Base-by-base conservation (phyloP, 371 early-diverging fungal genomes). In the Mucor saturninus region DNA sequence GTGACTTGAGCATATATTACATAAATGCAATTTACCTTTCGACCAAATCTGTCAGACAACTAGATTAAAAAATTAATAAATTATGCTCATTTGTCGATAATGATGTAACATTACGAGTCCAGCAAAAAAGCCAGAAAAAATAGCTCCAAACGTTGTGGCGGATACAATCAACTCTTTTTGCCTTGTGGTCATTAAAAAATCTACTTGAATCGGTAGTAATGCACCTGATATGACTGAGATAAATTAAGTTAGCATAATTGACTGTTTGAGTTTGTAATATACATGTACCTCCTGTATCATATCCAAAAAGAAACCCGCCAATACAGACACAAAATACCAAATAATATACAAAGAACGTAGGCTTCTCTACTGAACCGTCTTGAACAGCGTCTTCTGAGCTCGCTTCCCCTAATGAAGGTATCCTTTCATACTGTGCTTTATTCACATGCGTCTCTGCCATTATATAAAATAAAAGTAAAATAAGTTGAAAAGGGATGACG, bases 231-330 rank as follows among this genome's bases (percentile, higher is more conserved):
- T 85, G 10, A 85, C 75, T 71, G 51, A 5, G 31, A 5, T 51
- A 32, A 38, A 21, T 37, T 46, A 30, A 15, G 31, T 30, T 11
- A 31, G 32, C 15, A 9, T 35, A 45, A 7, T 49, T 13, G 10
- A 15, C n/a, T 13, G 9, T n/a, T n/a, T 11, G 10, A n/a, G 6
- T 15, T 2, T 26, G 40, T 32, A 2, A 9, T 14, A 14, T 40
- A 62, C 29, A 54, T 42, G 7, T 50, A 81, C 81, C 85, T 43
- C 89, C 89, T 6, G 88, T 89, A 68, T 89, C 89, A 59, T 86
- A 89, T 29, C 89, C 89, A 69, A 87, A 86, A 9, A 89, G 68
- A 53, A 89, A 86, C 0, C 87, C 89, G 56, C 89, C 86, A 13
- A 89, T 75, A 56, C 83, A 83, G 10, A 85, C 76, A 57, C 82